Evolutionary conservation across 2,329 filamentous ascomycete species (phyloP).

Genomic region (Fusarium denticulatum): DNA sequence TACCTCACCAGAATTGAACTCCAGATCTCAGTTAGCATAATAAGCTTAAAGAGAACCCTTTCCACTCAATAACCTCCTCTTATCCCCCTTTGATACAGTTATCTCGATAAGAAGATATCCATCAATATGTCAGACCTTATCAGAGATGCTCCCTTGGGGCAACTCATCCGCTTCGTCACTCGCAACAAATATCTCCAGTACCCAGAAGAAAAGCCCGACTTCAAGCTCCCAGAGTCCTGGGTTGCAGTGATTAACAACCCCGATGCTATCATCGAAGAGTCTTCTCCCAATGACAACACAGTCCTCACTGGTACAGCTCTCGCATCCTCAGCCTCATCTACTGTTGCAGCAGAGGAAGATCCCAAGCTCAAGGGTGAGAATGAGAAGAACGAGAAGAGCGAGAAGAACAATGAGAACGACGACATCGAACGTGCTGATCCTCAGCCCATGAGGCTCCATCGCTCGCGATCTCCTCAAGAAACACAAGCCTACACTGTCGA

Average conservation of each 20-base stretch:
- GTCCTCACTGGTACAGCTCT: conserved; percentile 25
- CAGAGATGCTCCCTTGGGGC: conserved; percentile 67
- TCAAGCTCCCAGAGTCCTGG: conserved; percentile 59
- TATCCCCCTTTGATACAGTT: neutral
- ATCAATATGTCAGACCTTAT: conserved; percentile 50
- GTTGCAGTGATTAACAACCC: conserved; percentile 48
- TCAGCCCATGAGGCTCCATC: conserved; percentile 30
- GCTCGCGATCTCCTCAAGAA: conserved; percentile 39
- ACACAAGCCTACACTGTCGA: conserved; percentile 33
- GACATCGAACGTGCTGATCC: conserved; percentile 20
- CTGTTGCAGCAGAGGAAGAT: conserved; percentile 31
- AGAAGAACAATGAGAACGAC: conserved; percentile 14
- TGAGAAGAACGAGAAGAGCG: neutral
- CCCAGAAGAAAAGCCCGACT: conserved; percentile 67
- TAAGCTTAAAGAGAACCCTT: conserved; percentile 14
- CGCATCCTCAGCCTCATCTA: conserved; percentile 39
- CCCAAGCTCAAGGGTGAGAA: conserved; percentile 17
- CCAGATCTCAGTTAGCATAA: neutral
- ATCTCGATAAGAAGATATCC: neutral
- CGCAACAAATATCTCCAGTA: conserved; percentile 64
- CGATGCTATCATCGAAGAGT: conserved; percentile 31
- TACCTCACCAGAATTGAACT: neutral
- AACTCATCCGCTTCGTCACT: conserved; percentile 65
- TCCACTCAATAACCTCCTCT: neutral
- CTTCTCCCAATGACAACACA: conserved; percentile 4